Evolutionary conservation across 345 rosid genomes (phyloP).

Genomic region (Nephelium lappaceum): DNA sequence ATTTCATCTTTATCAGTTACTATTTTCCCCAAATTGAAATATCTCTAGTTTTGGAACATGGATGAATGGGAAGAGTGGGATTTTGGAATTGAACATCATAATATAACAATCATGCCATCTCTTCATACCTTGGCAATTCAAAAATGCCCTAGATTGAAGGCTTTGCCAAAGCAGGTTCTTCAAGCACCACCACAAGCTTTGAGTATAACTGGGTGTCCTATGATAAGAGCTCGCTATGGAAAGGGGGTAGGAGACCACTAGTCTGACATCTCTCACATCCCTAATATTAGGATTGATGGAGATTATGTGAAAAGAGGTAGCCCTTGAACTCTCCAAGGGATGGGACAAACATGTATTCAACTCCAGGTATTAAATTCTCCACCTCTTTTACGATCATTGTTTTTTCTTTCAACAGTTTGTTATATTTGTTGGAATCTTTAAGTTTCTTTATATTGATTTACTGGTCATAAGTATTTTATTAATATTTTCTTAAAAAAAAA

Average conservation of each 20-base stretch:
- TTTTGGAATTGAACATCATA: not conserved
- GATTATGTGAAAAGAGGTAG: not conserved
- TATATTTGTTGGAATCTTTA: constrained; percentile 29
- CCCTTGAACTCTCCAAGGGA: not conserved
- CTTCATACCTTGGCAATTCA: not conserved
- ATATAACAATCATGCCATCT: not conserved
- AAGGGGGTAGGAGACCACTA: not conserved
- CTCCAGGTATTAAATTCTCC: too few species aligned
- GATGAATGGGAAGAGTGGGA: not conserved
- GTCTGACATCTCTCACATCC: not conserved
- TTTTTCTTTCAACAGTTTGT: constrained; percentile 26
- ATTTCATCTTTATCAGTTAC: too few species aligned
- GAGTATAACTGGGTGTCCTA: too few species aligned
- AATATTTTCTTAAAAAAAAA: too few species aligned
- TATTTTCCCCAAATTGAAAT: not conserved
- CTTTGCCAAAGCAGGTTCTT: not conserved
- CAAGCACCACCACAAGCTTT: not conserved
- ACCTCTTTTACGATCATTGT: too few species aligned
- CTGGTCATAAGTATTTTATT: too few species aligned
- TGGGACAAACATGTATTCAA: too few species aligned
- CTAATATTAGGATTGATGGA: too few species aligned
- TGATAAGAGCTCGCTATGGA: not conserved
- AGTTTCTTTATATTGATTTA: too few species aligned
- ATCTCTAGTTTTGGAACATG: not conserved
- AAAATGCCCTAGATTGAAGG: not conserved